Conservation (phyloP, 2,329 filamentous ascomycete genomes). For the Acarospora socialis region DNA sequence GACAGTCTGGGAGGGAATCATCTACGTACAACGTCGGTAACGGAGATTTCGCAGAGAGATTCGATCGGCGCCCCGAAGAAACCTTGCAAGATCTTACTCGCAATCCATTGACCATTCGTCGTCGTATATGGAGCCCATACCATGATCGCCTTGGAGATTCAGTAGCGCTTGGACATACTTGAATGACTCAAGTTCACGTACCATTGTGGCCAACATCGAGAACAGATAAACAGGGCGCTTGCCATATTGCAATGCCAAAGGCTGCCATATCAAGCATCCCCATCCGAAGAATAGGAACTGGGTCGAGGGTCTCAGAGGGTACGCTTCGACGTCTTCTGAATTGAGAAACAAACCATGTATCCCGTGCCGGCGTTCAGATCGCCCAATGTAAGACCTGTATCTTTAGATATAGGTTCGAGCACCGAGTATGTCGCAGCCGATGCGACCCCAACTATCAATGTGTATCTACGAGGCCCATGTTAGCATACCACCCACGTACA, state of each 20-base stretch:
- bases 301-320: not conserved
- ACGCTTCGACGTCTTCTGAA: not conserved
- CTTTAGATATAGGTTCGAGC: conserved; percentile 26
- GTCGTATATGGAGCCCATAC: conserved; percentile 11
- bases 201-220: conserved; percentile 11
- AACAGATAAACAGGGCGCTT: conserved; percentile 16
- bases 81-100: conserved; percentile 23
- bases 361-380: conserved; percentile 34
- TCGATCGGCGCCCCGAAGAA: conserved; percentile 30
- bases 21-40: conserved; percentile 26
- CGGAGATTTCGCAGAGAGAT: conserved; percentile 26
- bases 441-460: conserved; percentile 21
- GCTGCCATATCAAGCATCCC: conserved; percentile 34
- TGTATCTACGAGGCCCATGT: conserved; percentile 16
- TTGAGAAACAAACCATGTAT: conserved; percentile 23
- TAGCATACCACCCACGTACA: too few species aligned
- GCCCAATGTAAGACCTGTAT: conserved; percentile 28
- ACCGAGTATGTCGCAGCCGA: conserved; percentile 22
- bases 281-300: conserved; percentile 32
- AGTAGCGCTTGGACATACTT: too few species aligned
- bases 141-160: conserved; percentile 3
- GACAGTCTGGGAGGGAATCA: not conserved
- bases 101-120: conserved; percentile 26
- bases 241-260: conserved; percentile 32
- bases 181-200: too few species aligned